Percentiles rank a stretch among this genome's conserved stretches.
These are phyloP conservation scores for Coelastrella sp. DNA, from an alignment of 139 green algal species.

Conservation along the genomic window DNA sequence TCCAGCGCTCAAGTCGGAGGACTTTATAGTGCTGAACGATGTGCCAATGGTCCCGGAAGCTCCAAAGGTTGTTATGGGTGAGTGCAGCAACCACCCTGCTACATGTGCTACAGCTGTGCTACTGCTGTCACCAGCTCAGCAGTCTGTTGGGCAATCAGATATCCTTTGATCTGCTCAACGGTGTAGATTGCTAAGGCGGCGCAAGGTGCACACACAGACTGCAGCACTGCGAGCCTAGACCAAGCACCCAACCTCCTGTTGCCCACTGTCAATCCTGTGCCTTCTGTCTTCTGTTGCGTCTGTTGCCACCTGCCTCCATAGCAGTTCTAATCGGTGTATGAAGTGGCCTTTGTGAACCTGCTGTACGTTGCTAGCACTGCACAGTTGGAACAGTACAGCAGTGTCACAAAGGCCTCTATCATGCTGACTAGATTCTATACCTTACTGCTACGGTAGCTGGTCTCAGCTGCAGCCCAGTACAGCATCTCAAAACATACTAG, in stretches of 20 bases:
- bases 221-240: too few species aligned
- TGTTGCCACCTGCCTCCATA: neutral
- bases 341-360: too few species aligned
- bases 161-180: neutral
- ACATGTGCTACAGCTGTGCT: neutral
- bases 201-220: neutral
- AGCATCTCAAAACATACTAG: too few species aligned
- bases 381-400: too few species aligned
- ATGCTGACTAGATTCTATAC: too few species aligned
- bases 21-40: constrained; percentile 80
- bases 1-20: constrained; percentile 62
- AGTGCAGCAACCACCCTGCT: neutral
- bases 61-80: constrained; percentile 38
- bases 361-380: too few species aligned
- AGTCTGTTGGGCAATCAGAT: neutral
- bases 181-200: neutral
- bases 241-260: too few species aligned
- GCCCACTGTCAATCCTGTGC: neutral
- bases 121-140: neutral
- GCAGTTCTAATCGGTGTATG: neutral
- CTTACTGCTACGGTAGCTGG: too few species aligned
- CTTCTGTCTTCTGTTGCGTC: neutral
- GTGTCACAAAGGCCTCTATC: too few species aligned
- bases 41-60: constrained; percentile 55
- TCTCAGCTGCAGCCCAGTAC: too few species aligned